Evolutionary conservation across 352 stramenopile species (phyloP), one percentile per base, ranked within the genome.

Genomic region (Elongisporangium undulatum): DNA sequence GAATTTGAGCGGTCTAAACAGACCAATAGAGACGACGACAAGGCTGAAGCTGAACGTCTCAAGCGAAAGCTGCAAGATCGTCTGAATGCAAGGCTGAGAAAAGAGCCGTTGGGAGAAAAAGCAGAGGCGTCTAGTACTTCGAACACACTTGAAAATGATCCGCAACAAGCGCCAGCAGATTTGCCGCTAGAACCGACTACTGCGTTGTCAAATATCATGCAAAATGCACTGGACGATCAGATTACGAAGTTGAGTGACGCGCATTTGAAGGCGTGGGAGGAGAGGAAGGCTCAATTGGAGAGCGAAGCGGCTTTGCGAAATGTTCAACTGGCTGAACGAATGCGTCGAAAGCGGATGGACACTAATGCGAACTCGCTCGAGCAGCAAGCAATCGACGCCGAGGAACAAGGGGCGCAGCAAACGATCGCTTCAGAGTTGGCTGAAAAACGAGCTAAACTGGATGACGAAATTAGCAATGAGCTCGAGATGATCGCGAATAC

Each of bases 251-350:
- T 87, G 2, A 64, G 79, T 48, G 68, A 69, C 0, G 59, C 72
- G 45, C 74, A 79, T 21, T 58, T 69, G 1, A 64, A 69, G 10
- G 69, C 72, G 15, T 81, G 74, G 64, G 53, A 66, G 19, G 53
- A 52, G 0, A 53, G 72, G 7, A 62, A 82, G 19, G 49, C 61
- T 1, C 61, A 72, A 10, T 34, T 78, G 29, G 60, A 74, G 15
- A 64, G 69, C 26, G 74, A 85, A 3, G 72, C 59, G 39, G 51
- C 55, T 7, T 15, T 67, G 19, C 71, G 65, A 16, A 82, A 78
- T 41, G 51, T 54, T 12, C 64, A 72, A 9, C 54, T 85, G 41
- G 55, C 54, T 13, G 66, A 76, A 15, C 69, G 72, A 3, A 63
- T 85, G 13, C 41, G 69, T 51, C 67, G 61, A 15, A 83, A 76